These are phyloP conservation scores for Penicillium roqueforti DNA, from an alignment of 495 filamentous ascomycete genomes.

Conservation along the genomic window DNA sequence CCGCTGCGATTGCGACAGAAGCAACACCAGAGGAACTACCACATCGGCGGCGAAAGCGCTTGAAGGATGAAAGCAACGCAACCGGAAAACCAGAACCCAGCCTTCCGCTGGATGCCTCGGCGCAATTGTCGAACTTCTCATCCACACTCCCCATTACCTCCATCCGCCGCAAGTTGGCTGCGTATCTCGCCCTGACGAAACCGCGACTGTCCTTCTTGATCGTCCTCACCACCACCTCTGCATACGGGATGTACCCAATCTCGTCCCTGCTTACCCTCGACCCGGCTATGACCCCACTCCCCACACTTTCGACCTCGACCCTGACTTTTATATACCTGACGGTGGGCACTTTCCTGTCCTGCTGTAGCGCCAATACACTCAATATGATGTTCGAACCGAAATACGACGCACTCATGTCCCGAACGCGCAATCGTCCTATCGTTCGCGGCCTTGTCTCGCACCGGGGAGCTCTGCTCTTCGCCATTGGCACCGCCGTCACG, in stretches of 20 bases:
- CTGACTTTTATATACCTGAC: conserved; percentile 92
- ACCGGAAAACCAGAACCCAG: conserved; percentile 27
- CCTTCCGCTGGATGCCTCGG: conserved; percentile 80
- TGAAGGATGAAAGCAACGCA: conserved; percentile 37
- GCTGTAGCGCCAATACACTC: conserved; percentile 82
- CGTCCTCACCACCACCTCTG: conserved; percentile 82
- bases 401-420: conserved; percentile 87
- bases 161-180: conserved; percentile 69
- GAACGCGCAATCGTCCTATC: conserved; percentile 83
- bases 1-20: conserved; percentile 21
- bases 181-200: conserved; percentile 88
- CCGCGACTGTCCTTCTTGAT: conserved; percentile 90
- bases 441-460: conserved; percentile 75
- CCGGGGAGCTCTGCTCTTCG: conserved; percentile 77
- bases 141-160: conserved; percentile 64
- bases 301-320: conserved; percentile 80
- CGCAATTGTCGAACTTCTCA: conserved; percentile 68
- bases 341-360: conserved; percentile 78
- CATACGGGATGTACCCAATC: conserved; percentile 90
- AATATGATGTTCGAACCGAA: conserved; percentile 96
- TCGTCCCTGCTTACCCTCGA: conserved; percentile 48
- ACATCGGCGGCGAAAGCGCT: conserved; percentile 48
- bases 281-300: conserved; percentile 65
- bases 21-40: conserved; percentile 37
- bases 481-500: conserved; percentile 57